Evolutionary conservation across 257 asterid genomes (phyloP), one percentile per base, ranked within the genome.

Genomic region (Solanum boliviense): DNA sequence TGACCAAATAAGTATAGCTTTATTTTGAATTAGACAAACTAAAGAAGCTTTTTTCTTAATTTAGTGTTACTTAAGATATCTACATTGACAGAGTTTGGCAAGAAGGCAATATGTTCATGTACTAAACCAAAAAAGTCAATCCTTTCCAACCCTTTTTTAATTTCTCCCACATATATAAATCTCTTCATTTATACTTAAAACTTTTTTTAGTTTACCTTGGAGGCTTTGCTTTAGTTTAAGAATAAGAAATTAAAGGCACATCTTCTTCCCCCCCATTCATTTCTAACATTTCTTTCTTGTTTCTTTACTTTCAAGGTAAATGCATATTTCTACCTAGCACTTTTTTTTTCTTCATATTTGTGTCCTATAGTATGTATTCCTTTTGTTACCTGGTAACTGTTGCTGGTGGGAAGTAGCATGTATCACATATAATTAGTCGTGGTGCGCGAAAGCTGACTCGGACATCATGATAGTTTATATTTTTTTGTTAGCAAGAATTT

Each of bases 201-300:
- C 88, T 73, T 86, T 38, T 86, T 65, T 62, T 83, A 85, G 41
- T 62, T 58, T 41, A 89, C 88, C 87, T 83, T 89, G 86, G 73
- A 58, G 12, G 86, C 81, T 21, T 67, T 85, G 87, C 84, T 65
- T 76, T 81, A 72, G 87, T 89, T 88, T 93, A 87, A 90, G 89
- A 87, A 86, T 92, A 95, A 92, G 97, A 90, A 93, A 62, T 62
- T 62, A 62, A 95, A 93, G 95, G 88, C 39, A 68, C 58, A 75
- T 11, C 48, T 72, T 13, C 65, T 48, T 75, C 7, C 39, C 71
- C 27, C 27, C 9, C 1, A 12, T 65, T 60, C 41, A 35, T 67
- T 62, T 81, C 12, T 31, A 65, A 27, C 29, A 27, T 9, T 29
- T 46, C 21, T 39, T 41, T 41, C 25, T 79, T 46, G 16, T 81